Conservation (phyloP, 2,329 filamentous ascomycete genomes). For the Colletotrichum tropicale region DNA sequence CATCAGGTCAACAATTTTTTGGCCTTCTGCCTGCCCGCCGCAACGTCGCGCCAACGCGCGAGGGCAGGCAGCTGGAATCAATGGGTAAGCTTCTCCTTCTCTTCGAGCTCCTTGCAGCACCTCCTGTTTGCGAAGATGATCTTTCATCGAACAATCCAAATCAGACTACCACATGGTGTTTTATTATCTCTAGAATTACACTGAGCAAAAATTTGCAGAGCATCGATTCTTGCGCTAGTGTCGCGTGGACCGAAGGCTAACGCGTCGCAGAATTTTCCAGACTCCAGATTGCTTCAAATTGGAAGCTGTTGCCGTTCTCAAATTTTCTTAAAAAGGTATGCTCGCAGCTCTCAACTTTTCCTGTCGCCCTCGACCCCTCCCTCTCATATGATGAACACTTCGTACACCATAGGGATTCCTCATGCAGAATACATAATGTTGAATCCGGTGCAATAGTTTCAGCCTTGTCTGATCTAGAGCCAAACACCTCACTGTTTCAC, state of each 20-base stretch:
- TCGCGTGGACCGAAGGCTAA: background rate
- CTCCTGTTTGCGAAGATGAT: constrained; percentile 42
- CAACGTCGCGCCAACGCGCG: background rate
- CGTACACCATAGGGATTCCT: constrained; percentile 70
- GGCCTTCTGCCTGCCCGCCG: background rate
- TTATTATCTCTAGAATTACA: constrained; percentile 55
- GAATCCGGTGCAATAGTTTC: constrained; percentile 67
- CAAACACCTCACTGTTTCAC: constrained; percentile 26
- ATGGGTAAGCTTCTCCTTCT: constrained; percentile 9
- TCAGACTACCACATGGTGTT: constrained; percentile 63
- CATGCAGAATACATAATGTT: constrained; percentile 70
- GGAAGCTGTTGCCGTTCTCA: constrained; percentile 37
- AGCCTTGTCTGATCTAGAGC: constrained; percentile 69
- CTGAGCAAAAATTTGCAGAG: constrained; percentile 53
- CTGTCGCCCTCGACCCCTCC: constrained; percentile 23
- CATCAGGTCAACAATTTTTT: constrained; percentile 21
- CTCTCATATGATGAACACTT: constrained; percentile 61
- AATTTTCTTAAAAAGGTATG: constrained; percentile 11
- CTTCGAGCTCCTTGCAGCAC: background rate
- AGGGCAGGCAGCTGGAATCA: background rate
- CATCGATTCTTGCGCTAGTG: background rate
- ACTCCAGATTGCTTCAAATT: constrained; percentile 43
- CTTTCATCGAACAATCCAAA: constrained; percentile 64
- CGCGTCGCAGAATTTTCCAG: background rate
- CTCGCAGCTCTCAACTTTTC: background rate